Conservation (phyloP, 2,329 filamentous ascomycete genomes). For the Microdochium nivale region DNA sequence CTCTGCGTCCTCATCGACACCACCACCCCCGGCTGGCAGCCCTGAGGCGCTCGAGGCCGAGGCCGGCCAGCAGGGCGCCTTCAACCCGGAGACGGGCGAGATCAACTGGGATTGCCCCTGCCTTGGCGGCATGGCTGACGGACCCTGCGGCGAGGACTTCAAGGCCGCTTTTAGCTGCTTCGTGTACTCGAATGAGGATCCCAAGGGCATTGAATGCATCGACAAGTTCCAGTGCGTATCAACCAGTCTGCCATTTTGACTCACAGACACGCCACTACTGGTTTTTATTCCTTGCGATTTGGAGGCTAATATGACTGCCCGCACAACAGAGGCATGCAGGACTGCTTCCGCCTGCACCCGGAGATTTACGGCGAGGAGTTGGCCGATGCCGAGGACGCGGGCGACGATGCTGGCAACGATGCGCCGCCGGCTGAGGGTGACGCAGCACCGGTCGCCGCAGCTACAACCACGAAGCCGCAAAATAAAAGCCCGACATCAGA, state of each 20-base stretch:
- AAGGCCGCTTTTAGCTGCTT: slow-evolving; percentile 96
- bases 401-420: no score
- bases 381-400: slow-evolving; percentile 61
- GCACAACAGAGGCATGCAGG: slow-evolving; percentile 74
- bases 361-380: slow-evolving; percentile 89
- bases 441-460: no score
- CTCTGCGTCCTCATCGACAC: slow-evolving; percentile 1
- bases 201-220: slow-evolving; percentile 96
- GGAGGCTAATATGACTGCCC: neutral
- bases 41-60: slow-evolving; percentile 63
- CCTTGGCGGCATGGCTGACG: slow-evolving; percentile 91
- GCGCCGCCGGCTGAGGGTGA: no score
- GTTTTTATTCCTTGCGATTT: no score
- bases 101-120: slow-evolving; percentile 99
- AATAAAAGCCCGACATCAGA: no score
- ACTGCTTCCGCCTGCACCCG: slow-evolving; percentile 88
- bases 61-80: slow-evolving; percentile 79
- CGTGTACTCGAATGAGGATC: slow-evolving; percentile 88
- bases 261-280: no score
- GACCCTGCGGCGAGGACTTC: slow-evolving; percentile 93
- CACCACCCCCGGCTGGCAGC: slow-evolving; percentile 19
- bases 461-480: no score
- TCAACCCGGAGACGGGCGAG: slow-evolving; percentile 97
- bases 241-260: neutral
- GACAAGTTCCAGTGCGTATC: slow-evolving; percentile 83